Percentiles rank a stretch among this genome's conserved stretches.
phyloP scores from a whole-genome alignment of 805 yeast genomes.

The Starmerella davenportii region DNA sequence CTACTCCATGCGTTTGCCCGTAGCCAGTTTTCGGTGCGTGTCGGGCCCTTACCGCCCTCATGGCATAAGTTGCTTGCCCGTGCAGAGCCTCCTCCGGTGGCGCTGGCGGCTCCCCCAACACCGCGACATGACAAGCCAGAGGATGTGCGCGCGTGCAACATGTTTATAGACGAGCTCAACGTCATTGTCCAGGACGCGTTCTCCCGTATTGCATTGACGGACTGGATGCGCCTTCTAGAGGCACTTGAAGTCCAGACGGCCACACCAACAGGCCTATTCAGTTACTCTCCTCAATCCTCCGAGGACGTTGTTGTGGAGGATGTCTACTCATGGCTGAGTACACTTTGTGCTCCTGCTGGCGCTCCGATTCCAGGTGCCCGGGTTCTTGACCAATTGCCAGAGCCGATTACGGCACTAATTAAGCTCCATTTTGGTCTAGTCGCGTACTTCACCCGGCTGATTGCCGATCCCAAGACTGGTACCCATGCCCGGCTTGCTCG shows the following conservation, averaged over 20 bases:
- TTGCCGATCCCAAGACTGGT: slow-evolving; percentile 33
- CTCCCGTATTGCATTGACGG: slow-evolving; percentile 39
- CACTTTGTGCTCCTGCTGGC: slow-evolving; percentile 32
- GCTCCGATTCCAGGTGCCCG: slow-evolving; percentile 27
- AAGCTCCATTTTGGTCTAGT: slow-evolving; percentile 51
- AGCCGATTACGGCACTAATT: slow-evolving; percentile 46
- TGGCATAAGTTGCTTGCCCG: background rate
- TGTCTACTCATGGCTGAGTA: slow-evolving; percentile 50
- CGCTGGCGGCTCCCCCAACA: background rate
- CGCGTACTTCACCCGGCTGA: slow-evolving; percentile 42
- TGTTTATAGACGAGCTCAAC: slow-evolving; percentile 43
- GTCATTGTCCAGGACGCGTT: slow-evolving; percentile 40
- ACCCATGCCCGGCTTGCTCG: slow-evolving; percentile 43
- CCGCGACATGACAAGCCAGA: background rate
- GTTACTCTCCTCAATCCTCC: slow-evolving; percentile 34
- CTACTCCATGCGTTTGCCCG: slow-evolving; percentile 3
- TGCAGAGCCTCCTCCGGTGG: background rate
- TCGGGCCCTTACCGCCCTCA: background rate
- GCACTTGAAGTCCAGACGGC: slow-evolving; percentile 51
- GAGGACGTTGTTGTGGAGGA: slow-evolving; percentile 47
- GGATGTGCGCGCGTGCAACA: background rate
- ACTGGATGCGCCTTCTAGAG: slow-evolving; percentile 67
- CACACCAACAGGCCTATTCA: slow-evolving; percentile 40
- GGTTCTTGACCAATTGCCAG: slow-evolving; percentile 40
- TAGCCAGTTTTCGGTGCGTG: slow-evolving; percentile 1